Evolutionary conservation across 495 filamentous ascomycete genomes (phyloP).

Genomic region (Tuber magnatum): DNA sequence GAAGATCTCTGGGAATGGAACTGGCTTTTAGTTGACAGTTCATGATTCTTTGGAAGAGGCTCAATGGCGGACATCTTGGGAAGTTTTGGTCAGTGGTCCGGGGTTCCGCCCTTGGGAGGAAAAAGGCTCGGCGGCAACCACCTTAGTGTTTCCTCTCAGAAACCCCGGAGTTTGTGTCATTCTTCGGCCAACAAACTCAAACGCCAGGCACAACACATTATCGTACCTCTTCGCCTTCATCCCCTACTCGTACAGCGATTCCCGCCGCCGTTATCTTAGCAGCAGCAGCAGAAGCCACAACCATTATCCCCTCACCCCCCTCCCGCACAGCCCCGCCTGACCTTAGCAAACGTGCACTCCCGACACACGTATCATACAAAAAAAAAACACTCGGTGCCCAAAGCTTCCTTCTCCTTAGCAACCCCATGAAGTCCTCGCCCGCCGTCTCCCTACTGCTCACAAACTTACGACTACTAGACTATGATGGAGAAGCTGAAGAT

Average conservation of each 20-base stretch:
- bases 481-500: slow-evolving; percentile 27
- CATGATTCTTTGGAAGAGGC: neutral
- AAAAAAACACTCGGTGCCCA: neutral
- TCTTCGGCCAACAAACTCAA: neutral
- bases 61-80: neutral
- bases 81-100: neutral
- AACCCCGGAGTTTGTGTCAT: neutral
- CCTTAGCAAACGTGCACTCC: neutral
- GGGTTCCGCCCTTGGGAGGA: neutral
- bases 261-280: neutral
- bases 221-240: neutral
- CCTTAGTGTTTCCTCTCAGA: neutral
- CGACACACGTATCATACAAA: neutral
- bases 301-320: neutral
- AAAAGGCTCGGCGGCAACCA: slow-evolving; percentile 1
- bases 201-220: neutral
- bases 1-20: neutral
- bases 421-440: slow-evolving; percentile 35
- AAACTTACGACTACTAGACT: slow-evolving; percentile 36
- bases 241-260: neutral
- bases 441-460: slow-evolving; percentile 40
- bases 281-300: neutral
- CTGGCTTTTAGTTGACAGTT: neutral
- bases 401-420: neutral
- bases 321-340: neutral